Evolutionary conservation across 352 stramenopile species (phyloP).

Genomic region (Phytophthora melonis): DNA sequence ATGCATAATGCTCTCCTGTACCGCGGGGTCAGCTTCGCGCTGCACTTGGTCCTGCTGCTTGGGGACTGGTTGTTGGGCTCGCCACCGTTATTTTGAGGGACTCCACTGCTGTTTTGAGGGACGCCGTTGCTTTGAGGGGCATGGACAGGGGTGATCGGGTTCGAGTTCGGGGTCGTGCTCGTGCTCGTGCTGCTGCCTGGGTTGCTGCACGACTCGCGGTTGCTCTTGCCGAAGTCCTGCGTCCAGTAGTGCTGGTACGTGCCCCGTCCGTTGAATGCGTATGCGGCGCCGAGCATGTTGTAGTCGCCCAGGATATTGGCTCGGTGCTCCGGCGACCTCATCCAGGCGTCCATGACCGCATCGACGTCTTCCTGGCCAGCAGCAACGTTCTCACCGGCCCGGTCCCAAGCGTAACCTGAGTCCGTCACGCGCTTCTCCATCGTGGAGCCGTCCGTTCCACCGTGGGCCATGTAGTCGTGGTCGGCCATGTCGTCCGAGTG

Average conservation of each 20-base stretch:
- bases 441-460: conserved; percentile 46
- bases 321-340: conserved; percentile 43
- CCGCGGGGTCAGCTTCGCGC: conserved; percentile 1
- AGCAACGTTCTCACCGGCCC: conserved; percentile 45
- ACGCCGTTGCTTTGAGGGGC: neutral
- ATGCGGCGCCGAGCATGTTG: conserved; percentile 43
- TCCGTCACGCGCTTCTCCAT: conserved; percentile 47
- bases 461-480: conserved; percentile 60
- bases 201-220: conserved; percentile 39
- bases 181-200: neutral
- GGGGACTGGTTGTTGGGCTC: conserved; percentile 6
- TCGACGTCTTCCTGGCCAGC: conserved; percentile 42
- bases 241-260: conserved; percentile 58
- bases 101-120: neutral
- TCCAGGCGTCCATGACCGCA: conserved; percentile 49
- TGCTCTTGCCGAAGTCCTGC: conserved; percentile 50
- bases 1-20: conserved; percentile 4
- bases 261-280: conserved; percentile 28
- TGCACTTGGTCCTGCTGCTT: conserved; percentile 19
- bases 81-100: neutral
- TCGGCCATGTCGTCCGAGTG: conserved; percentile 48
- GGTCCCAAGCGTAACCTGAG: conserved; percentile 52
- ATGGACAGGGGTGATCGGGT: neutral
- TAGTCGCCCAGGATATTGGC: conserved; percentile 43
- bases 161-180: neutral